Evolutionary conservation across 768 basidiomycete species (phyloP).

Genomic region (Candolleomyces aberdarensis): DNA sequence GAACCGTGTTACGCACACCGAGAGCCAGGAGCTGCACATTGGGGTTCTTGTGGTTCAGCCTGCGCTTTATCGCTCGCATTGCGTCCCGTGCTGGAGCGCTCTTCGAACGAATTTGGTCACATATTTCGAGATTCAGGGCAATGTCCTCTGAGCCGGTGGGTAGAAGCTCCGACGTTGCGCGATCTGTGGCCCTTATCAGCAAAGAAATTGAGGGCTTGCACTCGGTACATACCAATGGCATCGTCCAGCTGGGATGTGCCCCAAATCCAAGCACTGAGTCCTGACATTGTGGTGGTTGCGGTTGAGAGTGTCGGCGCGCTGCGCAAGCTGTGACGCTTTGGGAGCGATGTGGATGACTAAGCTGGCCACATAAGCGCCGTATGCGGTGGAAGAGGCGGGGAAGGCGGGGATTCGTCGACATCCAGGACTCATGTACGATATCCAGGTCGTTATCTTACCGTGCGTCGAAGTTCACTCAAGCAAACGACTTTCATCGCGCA

Average conservation of each 20-base stretch:
- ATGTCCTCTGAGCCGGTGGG: conserved; percentile 87
- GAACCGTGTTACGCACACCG: conserved; percentile 52
- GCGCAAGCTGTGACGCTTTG: neutral
- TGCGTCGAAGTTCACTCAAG: no score
- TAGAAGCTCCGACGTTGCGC: conserved; percentile 88
- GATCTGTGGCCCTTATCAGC: conserved; percentile 51
- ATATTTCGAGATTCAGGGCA: conserved; percentile 91
- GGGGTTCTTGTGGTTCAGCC: conserved; percentile 91
- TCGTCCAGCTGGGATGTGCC: conserved; percentile 82
- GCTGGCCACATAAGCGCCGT: no score
- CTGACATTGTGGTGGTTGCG: conserved; percentile 41
- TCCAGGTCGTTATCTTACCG: no score
- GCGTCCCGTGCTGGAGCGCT: conserved; percentile 81
- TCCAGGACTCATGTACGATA: no score
- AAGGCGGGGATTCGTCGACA: no score
- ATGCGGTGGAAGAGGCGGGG: no score
- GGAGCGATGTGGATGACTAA: neutral
- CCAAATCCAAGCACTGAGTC: conserved; percentile 71
- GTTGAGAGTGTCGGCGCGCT: neutral
- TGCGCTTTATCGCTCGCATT: conserved; percentile 82
- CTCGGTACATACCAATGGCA: conserved; percentile 61
- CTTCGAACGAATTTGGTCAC: conserved; percentile 94
- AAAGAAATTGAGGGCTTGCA: neutral
- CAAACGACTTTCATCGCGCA: no score
- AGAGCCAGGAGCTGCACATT: conserved; percentile 92